Evolutionary conservation across 345 rosid species (phyloP).

Genomic region (Populus ilicifolia): DNA sequence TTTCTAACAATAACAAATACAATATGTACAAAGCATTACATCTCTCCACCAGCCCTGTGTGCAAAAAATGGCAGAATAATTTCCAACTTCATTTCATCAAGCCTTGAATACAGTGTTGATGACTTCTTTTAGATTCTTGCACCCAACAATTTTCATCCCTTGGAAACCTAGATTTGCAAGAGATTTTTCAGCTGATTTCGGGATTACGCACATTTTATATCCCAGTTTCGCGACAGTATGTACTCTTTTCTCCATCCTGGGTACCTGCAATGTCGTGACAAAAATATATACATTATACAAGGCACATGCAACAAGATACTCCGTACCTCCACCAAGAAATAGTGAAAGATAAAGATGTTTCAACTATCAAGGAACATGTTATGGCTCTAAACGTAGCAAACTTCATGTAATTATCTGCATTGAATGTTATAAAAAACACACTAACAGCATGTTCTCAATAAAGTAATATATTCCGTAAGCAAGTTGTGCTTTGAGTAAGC

Average conservation of each 20-base stretch:
- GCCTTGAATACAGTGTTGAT: constrained; percentile 49
- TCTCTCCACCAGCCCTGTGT: too few species aligned
- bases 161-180: constrained; percentile 34
- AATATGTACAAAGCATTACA: too few species aligned
- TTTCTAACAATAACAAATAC: too few species aligned
- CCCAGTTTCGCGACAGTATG: constrained; percentile 72
- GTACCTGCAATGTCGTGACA: constrained; percentile 40
- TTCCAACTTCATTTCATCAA: constrained; percentile 8
- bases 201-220: constrained; percentile 67
- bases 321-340: not conserved
- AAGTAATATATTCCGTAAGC: not conserved
- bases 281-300: not conserved
- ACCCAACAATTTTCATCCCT: constrained; percentile 51
- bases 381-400: not conserved
- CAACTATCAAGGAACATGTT: not conserved
- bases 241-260: constrained; percentile 78
- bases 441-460: not conserved
- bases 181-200: constrained; percentile 50
- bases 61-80: not conserved
- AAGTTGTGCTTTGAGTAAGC: not conserved
- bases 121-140: constrained; percentile 70
- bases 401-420: not conserved
- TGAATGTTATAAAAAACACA: too few species aligned
- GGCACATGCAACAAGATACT: not conserved
- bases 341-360: not conserved